Evolutionary conservation across 1,139 yeast genomes (phyloP).

Genomic region (Yamadazyma membranifaciens): DNA sequence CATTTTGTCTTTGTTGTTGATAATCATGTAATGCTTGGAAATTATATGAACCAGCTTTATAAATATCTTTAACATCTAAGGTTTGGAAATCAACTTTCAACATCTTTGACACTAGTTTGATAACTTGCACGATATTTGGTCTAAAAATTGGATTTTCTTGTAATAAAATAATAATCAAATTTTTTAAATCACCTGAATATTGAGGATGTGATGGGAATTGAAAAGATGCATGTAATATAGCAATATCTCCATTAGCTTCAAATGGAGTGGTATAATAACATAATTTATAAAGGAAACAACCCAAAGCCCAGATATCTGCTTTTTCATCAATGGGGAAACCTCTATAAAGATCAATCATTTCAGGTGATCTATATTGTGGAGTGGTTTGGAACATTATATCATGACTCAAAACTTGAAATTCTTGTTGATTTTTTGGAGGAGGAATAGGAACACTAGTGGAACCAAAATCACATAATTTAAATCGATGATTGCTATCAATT

Average conservation of each 20-base stretch:
- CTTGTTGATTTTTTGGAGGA: conserved; percentile 67
- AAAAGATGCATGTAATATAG: conserved; percentile 65
- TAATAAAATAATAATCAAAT: conserved; percentile 73
- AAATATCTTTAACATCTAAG: conserved; percentile 35
- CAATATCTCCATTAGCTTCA: conserved; percentile 71
- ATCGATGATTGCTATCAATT: conserved; percentile 68
- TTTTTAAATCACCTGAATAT: conserved; percentile 63
- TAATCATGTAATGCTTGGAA: conserved; percentile 47
- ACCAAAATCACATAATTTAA: conserved; percentile 92
- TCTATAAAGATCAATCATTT: conserved; percentile 86
- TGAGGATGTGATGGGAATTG: conserved; percentile 57
- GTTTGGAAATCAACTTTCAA: conserved; percentile 27
- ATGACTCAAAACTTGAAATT: conserved; percentile 66
- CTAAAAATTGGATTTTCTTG: conserved; percentile 78
- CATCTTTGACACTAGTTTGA: conserved; percentile 37
- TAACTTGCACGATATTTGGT: conserved; percentile 79
- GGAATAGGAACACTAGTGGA: conserved; percentile 64
- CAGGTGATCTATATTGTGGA: conserved; percentile 96
- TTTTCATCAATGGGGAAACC: conserved; percentile 92
- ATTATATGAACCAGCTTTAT: conserved; percentile 39
- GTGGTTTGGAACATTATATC: conserved; percentile 92
- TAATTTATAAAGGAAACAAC: conserved; percentile 83
- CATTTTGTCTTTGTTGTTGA: conserved; percentile 40
- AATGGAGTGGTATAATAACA: conserved; percentile 96
- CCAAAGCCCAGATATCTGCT: conserved; percentile 95